Base-by-base conservation (phyloP, 371 early-diverging fungal species). In the Rhizopus sp. region DNA sequence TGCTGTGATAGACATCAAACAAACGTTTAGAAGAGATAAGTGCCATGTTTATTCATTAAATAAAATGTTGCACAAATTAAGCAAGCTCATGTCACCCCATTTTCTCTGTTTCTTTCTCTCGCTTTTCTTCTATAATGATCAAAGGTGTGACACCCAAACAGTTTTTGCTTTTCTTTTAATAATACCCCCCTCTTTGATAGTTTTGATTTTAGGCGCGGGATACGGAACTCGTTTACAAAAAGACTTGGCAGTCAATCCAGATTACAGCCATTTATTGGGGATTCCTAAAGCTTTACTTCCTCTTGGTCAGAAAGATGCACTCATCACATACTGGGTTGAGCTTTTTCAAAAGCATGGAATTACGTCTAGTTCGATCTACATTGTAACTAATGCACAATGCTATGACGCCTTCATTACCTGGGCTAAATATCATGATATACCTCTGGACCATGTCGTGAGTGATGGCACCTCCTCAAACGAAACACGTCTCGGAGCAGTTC, bases 161-260 rank as follows among this genome's bases (percentile, higher is more conserved):
- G 23, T 23, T 23, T 23, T 23, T 2, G 23, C 0, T 23, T 23
- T 23, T 23, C 23, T 23, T 23, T 23, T 23, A 23, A 23, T 23
- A 23, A 23, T 2, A 23, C 23, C 23, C 23, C 23, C n/a, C n/a
- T n/a, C n/a, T 23, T 23, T 23, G 23, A 23, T 57, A 82, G 75
- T 81, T 1, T 65, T 82, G 17, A 73, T 82, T 60, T 69, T 84
- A 7, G 80, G 78, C 37, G 83, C 83, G 13, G 83, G 83, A 7
- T 82, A 82, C 55, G 83, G 83, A 16, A 82, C 83, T 30, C 78
- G 83, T 8, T 64, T 82, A n/a, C 83, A 82, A 56, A 66, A 68
- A 35, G 80, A 82, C 40, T 58, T 82, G 16, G 30, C 49, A 9
- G 56, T 48, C 10, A 64, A 66, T 12, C 15, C 46, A 17, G 59